These are phyloP conservation scores for Populus trichocarpa DNA, from an alignment of 441 rosid species.

Conservation along the genomic window DNA sequence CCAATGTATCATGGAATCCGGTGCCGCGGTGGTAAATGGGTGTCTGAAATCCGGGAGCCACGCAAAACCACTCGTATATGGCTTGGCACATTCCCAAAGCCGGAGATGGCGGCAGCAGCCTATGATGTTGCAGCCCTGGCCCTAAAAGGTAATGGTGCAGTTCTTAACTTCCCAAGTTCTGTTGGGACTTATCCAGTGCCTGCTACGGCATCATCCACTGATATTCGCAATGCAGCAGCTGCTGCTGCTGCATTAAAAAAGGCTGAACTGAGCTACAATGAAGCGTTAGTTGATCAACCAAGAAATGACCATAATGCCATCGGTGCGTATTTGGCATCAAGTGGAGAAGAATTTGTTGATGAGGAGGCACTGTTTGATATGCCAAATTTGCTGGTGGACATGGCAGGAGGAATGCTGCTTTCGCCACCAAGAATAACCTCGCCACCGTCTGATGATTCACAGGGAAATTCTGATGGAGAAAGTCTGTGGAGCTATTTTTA, in stretches of 20 bases:
- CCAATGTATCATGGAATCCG: constrained; percentile 68
- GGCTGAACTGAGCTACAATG: constrained; percentile 14
- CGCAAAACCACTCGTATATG: constrained; percentile 81
- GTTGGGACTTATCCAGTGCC: constrained; percentile 56
- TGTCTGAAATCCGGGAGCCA: constrained; percentile 87
- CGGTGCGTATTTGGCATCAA: not conserved
- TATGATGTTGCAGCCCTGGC: constrained; percentile 80
- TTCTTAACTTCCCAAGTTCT: constrained; percentile 66
- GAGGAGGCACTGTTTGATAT: constrained; percentile 74
- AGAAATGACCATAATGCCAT: not conserved
- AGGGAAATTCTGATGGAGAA: constrained; percentile 56
- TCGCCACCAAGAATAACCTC: constrained; percentile 74
- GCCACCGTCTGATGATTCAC: constrained; percentile 50
- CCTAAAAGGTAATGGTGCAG: constrained; percentile 59
- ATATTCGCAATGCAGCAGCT: constrained; percentile 66
- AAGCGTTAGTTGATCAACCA: not conserved
- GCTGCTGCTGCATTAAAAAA: constrained; percentile 47
- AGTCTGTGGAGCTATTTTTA: constrained; percentile 65
- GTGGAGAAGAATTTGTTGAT: constrained; percentile 50
- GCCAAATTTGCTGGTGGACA: constrained; percentile 77
- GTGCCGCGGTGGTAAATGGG: constrained; percentile 79
- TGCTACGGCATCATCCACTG: constrained; percentile 48
- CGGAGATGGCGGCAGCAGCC: constrained; percentile 86
- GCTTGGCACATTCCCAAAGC: constrained; percentile 73
- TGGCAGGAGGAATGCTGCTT: constrained; percentile 90